Evolutionary conservation across 2,329 filamentous ascomycete species (phyloP), one percentile per base, ranked within the genome.

Genomic region (Phoma herbarum): DNA sequence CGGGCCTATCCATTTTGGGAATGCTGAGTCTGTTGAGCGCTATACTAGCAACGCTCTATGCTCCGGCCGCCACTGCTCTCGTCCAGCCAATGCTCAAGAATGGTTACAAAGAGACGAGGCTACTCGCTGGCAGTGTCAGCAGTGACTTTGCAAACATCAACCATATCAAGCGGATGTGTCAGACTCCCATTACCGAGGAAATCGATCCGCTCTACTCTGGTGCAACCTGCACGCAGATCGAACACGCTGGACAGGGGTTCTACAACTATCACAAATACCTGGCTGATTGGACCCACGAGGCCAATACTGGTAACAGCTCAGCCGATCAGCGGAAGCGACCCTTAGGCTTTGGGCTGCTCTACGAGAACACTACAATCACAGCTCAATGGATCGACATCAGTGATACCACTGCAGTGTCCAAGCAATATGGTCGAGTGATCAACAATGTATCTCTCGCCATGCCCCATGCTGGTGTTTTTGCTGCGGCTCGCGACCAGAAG

Each of bases 391-490:
- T 93, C 35, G 82, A 90, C 56, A 77, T 82, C 9, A 77, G 82
- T 31, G 80, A 91, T 54, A 83, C 87, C 18, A 80, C 81, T 0
- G 73, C 78, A 3, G 77, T 81, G 0, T 88, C 83, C 4, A 70
- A 80, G 4, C 70, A 80, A 11, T 73, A 85, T 52, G 77, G 79
- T 0, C 82, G 90, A 25, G 81, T 90, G 35, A 79, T 94, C 67
- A 91, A 93, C 71, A 93, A 93, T 62, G 86, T 92, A 25, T 90
- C 89, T 0, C 81, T 93, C 64, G 90, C 90, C 0, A 89, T 93
- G 84, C 91, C 91, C 0, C 91, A 95, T 66, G 81, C 87, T 0
- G 86, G 88, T 0, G 82, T 95, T 0, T 86, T 90, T 31, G 76
- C 80, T 12, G 90, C 91, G 0, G 87, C 89, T 0, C 84, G 80